Conservation (phyloP, 805 yeast species). For the Starmerella riodocensis region DNA sequence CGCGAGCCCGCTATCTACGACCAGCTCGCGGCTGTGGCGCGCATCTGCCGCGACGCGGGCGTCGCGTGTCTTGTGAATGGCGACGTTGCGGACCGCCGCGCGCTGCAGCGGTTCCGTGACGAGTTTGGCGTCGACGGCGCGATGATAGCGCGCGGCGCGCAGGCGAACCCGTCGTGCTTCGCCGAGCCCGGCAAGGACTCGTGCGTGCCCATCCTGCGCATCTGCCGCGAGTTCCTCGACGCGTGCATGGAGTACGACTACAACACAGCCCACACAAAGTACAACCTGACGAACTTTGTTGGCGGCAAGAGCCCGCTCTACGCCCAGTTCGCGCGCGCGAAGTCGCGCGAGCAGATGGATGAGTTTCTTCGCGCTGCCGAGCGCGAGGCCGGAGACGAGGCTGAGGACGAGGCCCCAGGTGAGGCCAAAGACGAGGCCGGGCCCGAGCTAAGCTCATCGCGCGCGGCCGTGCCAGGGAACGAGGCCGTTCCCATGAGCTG, state of each 20-base stretch:
- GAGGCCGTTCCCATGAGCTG: no score
- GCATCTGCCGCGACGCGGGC: constrained; percentile 45
- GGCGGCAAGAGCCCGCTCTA: constrained; percentile 62
- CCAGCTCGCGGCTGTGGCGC: constrained; percentile 48
- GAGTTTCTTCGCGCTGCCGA: constrained; percentile 7
- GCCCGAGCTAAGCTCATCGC: no score
- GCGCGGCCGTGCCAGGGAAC: no score
- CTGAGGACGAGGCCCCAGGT: no score
- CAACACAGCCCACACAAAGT: constrained; percentile 63
- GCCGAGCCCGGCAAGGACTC: constrained; percentile 14
- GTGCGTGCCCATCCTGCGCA: constrained; percentile 41
- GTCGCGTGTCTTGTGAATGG: constrained; percentile 79
- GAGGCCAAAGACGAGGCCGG: no score
- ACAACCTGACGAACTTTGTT: constrained; percentile 59
- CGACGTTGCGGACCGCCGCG: constrained; percentile 42
- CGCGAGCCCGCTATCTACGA: constrained; percentile 69
- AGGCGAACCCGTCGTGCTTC: constrained; percentile 72
- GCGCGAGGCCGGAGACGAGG: background rate
- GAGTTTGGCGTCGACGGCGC: constrained; percentile 57
- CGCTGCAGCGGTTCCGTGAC: constrained; percentile 39
- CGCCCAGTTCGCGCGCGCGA: constrained; percentile 42
- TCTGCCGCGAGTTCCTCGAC: constrained; percentile 42
- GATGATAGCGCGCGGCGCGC: constrained; percentile 90
- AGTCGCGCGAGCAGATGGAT: constrained; percentile 32
- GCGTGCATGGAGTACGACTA: constrained; percentile 47